Evolutionary conservation across 139 green algal genomes (phyloP), one percentile per base, ranked within the genome.

Genomic region (Volvox africanus): DNA sequence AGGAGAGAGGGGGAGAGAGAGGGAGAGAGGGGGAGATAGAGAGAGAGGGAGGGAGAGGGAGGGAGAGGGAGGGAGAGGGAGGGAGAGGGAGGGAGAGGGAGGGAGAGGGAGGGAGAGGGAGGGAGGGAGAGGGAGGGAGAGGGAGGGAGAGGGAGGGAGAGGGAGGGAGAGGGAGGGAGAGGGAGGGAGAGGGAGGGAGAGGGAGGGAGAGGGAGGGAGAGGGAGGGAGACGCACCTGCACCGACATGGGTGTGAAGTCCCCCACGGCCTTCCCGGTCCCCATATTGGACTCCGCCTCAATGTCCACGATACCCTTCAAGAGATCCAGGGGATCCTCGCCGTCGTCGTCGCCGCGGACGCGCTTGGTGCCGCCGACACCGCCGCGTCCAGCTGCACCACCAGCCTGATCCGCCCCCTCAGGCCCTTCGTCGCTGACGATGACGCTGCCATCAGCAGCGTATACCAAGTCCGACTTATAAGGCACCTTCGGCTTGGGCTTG

Each of bases 231-330:
- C 65, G 1, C 24, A 86, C 82, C 82, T 89, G 36, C 28, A 69
- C 84, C 13, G 68, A 77, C 84, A 82, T 61, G 18, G 84, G 84
- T 44, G 84, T 89, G 84, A 89, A 89, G 68, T 89, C 84, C 36
- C 84, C 68, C 24, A 89, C 84, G 62, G 84, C 20, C 2, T 73
- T 32, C 6, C 67, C 67, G 32, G 36, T 78, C 1, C 44, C 85
- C 85, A 73, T 1, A 26, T 73, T 65, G 9, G 19, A 50, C 69
- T 89, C 85, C 65, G 69, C 85, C 28, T 89, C 69, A 21, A 89
- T 67, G 44, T 89, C 85, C 68, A 89, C 68, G 61, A 89, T 89
- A 50, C 85, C 85, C 69, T 61, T 71, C 17, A 89, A 50, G 37
- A 37, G 16, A 20, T 89, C 85, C 17, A 82, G 37, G 0, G 61